These are phyloP conservation scores for Gossypium davidsonii DNA, from an alignment of 441 rosid species.

Conservation along the genomic window DNA sequence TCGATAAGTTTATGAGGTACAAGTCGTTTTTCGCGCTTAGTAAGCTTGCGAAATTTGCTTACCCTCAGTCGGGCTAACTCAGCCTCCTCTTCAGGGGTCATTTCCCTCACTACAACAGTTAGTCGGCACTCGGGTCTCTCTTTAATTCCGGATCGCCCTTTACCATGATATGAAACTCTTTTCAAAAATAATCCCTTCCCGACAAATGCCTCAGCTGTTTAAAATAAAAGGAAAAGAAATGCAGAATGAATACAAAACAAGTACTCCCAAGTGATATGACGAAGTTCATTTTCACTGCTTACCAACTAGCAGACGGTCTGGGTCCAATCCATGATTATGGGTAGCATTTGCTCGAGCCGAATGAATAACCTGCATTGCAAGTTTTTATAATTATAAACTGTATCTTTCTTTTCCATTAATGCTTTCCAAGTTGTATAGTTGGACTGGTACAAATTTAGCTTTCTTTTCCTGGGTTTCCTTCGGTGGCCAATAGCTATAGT, in stretches of 20 bases:
- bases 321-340: conserved; percentile 83
- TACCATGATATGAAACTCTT: conserved; percentile 57
- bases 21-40: conserved; percentile 53
- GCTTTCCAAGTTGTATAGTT: not conserved
- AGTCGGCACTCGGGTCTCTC: conserved; percentile 67
- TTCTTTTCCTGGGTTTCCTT: not conserved
- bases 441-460: not conserved
- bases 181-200: conserved; percentile 74
- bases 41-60: conserved; percentile 58
- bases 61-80: conserved; percentile 75
- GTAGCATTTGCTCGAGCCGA: conserved; percentile 88
- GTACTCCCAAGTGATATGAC: not conserved
- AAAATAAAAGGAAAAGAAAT: not conserved
- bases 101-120: conserved; percentile 76
- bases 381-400: not conserved
- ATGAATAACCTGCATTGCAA: conserved; percentile 60
- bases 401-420: not conserved
- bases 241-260: conserved; percentile 8
- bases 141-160: conserved; percentile 59
- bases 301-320: conserved; percentile 82
- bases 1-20: conserved; percentile 76
- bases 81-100: conserved; percentile 78
- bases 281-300: conserved; percentile 18
- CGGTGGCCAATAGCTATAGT: not conserved
- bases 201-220: conserved; percentile 84